Conservation (phyloP, 768 basidiomycete species). For the Lentinula boryana region DNA sequence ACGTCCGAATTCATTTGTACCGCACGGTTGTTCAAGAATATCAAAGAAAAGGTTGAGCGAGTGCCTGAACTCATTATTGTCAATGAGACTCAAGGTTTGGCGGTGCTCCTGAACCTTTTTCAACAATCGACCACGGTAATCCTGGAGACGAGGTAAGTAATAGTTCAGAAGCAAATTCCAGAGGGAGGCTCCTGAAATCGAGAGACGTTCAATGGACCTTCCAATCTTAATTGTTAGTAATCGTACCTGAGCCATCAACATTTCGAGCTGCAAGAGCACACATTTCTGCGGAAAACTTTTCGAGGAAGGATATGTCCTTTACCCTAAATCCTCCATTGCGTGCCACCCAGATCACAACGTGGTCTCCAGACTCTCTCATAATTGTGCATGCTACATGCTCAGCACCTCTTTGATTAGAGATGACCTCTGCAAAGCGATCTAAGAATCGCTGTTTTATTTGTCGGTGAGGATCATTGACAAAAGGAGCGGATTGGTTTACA, state of each 20-base stretch:
- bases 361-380: not conserved
- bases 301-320: not conserved
- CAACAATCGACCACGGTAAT: not conserved
- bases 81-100: not conserved
- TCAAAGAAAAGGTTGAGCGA: not conserved
- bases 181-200: no score
- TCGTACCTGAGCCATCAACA: not conserved
- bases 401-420: not conserved
- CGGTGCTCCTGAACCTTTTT: not conserved
- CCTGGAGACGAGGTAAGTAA: not conserved
- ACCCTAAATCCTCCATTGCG: not conserved
- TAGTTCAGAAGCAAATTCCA: not conserved
- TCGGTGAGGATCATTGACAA: no score
- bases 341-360: not conserved
- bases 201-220: not conserved
- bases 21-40: not conserved
- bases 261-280: not conserved
- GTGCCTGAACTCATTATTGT: not conserved
- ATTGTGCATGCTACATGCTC: not conserved
- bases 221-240: not conserved
- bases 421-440: not conserved
- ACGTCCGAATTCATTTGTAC: not conserved
- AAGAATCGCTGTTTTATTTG: not conserved
- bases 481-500: no score
- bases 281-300: not conserved